Evolutionary conservation across 176 grass and related monocot genomes (phyloP).

Genomic region (Chrysopogon serrulatus): DNA sequence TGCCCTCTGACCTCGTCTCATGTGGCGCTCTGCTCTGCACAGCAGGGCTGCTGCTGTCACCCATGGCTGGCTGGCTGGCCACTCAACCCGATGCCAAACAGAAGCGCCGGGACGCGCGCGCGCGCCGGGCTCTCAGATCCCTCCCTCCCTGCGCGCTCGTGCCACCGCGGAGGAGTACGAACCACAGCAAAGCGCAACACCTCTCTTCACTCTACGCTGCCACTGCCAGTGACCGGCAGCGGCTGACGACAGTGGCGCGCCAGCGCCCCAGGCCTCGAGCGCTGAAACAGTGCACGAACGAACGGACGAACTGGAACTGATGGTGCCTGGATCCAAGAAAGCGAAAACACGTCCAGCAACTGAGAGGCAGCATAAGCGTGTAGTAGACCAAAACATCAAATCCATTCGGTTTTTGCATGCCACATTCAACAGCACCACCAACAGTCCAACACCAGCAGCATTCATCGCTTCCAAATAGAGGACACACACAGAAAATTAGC

Average conservation of each 20-base stretch:
- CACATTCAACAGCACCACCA: neutral
- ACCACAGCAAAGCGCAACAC: neutral
- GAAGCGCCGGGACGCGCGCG: neutral
- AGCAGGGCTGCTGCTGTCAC: neutral
- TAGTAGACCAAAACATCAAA: slow-evolving; percentile 21
- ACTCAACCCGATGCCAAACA: slow-evolving; percentile 12
- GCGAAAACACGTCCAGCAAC: neutral
- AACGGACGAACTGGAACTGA: neutral
- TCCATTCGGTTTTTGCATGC: slow-evolving; percentile 5
- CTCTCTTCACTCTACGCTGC: neutral
- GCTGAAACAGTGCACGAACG: neutral
- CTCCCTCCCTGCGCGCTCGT: neutral
- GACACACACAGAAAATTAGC: neutral
- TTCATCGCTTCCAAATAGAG: neutral
- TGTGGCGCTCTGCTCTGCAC: slow-evolving; percentile 14
- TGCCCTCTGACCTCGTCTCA: slow-evolving; percentile 12
- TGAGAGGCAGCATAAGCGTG: neutral
- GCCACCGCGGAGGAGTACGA: slow-evolving; percentile 7
- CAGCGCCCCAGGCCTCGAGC: neutral
- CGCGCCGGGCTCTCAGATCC: no score
- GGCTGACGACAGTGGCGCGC: neutral
- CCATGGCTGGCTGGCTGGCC: neutral
- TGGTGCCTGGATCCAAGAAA: neutral
- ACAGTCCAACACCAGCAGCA: neutral
- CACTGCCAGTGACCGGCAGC: neutral